Evolutionary conservation across 805 yeast species (phyloP).

Genomic region (Myxozyma mucilagina): DNA sequence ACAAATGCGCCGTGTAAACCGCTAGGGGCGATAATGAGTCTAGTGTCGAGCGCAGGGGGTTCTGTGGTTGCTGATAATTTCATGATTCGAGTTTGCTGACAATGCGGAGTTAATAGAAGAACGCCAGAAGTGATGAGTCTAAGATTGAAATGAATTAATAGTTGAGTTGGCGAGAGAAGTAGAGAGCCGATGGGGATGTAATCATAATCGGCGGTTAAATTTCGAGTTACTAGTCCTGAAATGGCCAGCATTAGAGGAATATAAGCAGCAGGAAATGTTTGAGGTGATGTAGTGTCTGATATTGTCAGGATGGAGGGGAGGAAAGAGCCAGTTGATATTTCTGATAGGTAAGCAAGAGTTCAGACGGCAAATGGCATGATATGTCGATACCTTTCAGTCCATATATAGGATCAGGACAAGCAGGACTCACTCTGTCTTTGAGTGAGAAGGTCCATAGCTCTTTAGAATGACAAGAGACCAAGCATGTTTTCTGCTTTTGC

Average conservation of each 20-base stretch:
- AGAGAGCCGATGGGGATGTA: slow-evolving; percentile 29
- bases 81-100: slow-evolving; percentile 9
- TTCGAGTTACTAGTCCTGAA: slow-evolving; percentile 20
- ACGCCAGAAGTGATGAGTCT: slow-evolving; percentile 28
- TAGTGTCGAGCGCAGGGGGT: slow-evolving; percentile 7
- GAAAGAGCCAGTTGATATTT: slow-evolving; percentile 31
- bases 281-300: slow-evolving; percentile 19
- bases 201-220: slow-evolving; percentile 22
- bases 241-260: slow-evolving; percentile 30
- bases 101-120: slow-evolving; percentile 22
- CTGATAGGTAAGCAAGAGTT: not conserved
- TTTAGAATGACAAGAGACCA: slow-evolving; percentile 24
- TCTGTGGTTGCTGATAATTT: slow-evolving; percentile 7
- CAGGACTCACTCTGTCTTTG: slow-evolving; percentile 14
- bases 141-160: slow-evolving; percentile 12
- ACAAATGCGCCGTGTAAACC: slow-evolving; percentile 20
- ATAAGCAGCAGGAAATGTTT: slow-evolving; percentile 29
- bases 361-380: not conserved
- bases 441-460: slow-evolving; percentile 32
- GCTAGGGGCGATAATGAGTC: slow-evolving; percentile 24
- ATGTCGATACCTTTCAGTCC: slow-evolving; percentile 25
- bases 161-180: slow-evolving; percentile 18
- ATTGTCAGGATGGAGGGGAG: slow-evolving; percentile 27
- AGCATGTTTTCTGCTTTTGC: slow-evolving; percentile 16
- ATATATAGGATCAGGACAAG: slow-evolving; percentile 22